Conservation (phyloP, 2,329 filamentous ascomycete species). For the Colletotrichum lentis region DNA sequence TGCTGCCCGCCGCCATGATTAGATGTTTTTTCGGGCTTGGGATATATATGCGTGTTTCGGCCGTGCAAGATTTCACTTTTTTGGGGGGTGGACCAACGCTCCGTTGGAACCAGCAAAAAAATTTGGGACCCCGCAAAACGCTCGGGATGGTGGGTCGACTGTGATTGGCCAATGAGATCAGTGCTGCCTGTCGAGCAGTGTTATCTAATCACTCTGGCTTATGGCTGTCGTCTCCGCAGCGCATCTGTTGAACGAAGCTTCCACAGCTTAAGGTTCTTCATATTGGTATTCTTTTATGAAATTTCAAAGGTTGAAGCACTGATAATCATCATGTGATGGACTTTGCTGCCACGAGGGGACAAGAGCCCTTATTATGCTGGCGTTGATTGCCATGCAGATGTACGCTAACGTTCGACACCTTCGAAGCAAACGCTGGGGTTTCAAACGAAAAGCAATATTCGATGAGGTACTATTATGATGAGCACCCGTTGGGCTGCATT, state of each 20-base stretch:
- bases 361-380: neutral
- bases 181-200: neutral
- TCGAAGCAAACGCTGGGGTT: neutral
- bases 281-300: no score
- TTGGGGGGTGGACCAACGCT: conserved; percentile 12
- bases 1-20: conserved; percentile 47
- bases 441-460: neutral
- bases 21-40: conserved; percentile 13
- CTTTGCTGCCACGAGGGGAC: neutral
- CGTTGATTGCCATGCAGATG: neutral
- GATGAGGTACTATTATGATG: no score
- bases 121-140: conserved; percentile 36
- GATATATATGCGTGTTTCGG: conserved; percentile 25
- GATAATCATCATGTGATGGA: neutral
- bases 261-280: neutral
- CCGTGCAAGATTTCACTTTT: conserved; percentile 35
- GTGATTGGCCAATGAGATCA: conserved; percentile 35
- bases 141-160: conserved; percentile 4
- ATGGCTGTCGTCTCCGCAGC: neutral
- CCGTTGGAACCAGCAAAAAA: conserved; percentile 29
- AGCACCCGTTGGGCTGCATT: neutral
- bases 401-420: neutral
- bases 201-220: conserved; percentile 23
- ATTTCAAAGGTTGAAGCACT: no score
- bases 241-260: neutral